Evolutionary conservation across 169 alveolate genomes (phyloP), one percentile per base, ranked within the genome.

Genomic region (Perkinsus olseni): DNA sequence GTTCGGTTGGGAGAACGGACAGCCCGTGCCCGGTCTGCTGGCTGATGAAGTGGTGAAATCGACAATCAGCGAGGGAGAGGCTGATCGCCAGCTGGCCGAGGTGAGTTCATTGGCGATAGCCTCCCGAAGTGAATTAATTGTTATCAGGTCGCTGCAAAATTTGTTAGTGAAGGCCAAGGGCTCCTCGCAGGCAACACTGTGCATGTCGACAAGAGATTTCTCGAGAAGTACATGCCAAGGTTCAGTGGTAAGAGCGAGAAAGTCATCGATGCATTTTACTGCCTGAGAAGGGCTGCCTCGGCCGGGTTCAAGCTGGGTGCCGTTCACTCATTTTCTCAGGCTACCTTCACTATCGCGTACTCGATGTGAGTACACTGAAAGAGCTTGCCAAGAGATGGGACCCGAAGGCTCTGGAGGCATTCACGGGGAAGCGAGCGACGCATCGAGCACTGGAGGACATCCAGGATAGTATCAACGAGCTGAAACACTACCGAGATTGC

Each of bases 391-490:
- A 91, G 48, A 90, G 96, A 20, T 96, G 97, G 96, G 93, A 92
- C 90, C 96, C 97, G 24, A 37, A 45, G 1, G 74, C 82, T 21
- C 82, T 62, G 92, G 39, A 90, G 95, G 6, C 92, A 74, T 0
- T 96, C 97, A 0, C 62, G 91, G 28, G 95, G 95, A 92, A 92
- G 94, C 92, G 93, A 92, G 38, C 50, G 39, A 36, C 98, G 96
- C 95, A 93, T 28, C 82, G 98, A 93, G 97, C 98, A 38, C 94
- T 96, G 13, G 98, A 96, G 91, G 98, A 97, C 92, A 96, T 97
- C 17, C 62, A 92, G 40, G 98, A 95, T 48, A 96, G 98, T 93
- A 97, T 97, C 40, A 95, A 95, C 62, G 98, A 97, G 92, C 94
- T 96, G 38, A 92, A 74, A 39, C 96, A 93, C 93, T 97, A 96